A percentile compares a stretch with the other conserved stretches of the same genome.
phyloP scores from a whole-genome alignment of 2,329 filamentous ascomycete species.

The Beauveria varroae region DNA sequence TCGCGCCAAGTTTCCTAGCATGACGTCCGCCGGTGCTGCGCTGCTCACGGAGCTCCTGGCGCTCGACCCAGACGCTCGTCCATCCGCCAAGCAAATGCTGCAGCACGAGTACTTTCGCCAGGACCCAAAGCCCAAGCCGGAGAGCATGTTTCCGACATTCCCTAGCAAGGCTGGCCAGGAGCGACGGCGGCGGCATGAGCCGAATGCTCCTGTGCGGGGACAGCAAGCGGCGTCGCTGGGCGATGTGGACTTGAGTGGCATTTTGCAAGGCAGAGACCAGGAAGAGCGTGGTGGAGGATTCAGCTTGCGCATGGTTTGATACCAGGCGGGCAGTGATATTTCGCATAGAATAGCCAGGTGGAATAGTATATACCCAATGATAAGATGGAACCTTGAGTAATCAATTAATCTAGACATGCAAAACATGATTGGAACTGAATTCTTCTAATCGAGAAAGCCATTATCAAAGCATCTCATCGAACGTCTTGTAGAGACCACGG shows the following conservation, averaged over 20 bases:
- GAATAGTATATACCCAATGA: slow-evolving; percentile 4
- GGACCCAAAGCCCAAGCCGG: slow-evolving; percentile 81
- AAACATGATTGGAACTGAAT: not conserved
- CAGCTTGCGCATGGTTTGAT: slow-evolving; percentile 51
- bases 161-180: slow-evolving; percentile 93
- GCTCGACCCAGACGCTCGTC: slow-evolving; percentile 65
- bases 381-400: not conserved
- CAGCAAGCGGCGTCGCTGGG: slow-evolving; percentile 52
- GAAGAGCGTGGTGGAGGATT: slow-evolving; percentile 61
- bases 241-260: slow-evolving; percentile 59
- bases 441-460: too few species aligned
- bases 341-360: not conserved
- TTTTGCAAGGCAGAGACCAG: slow-evolving; percentile 59
- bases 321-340: not conserved
- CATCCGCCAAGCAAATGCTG: slow-evolving; percentile 66
- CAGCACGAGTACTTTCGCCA: slow-evolving; percentile 79
- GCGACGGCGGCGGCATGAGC: slow-evolving; percentile 62
- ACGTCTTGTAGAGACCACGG: not conserved
- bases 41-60: slow-evolving; percentile 65
- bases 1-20: slow-evolving; percentile 69
- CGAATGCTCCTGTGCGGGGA: slow-evolving; percentile 75
- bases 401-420: not conserved
- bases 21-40: slow-evolving; percentile 66
- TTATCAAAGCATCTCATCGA: not conserved
- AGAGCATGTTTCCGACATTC: slow-evolving; percentile 93